These are phyloP conservation scores for Sphaerostilbella broomeana DNA, from an alignment of 2,329 filamentous ascomycete genomes.

Conservation along the genomic window DNA sequence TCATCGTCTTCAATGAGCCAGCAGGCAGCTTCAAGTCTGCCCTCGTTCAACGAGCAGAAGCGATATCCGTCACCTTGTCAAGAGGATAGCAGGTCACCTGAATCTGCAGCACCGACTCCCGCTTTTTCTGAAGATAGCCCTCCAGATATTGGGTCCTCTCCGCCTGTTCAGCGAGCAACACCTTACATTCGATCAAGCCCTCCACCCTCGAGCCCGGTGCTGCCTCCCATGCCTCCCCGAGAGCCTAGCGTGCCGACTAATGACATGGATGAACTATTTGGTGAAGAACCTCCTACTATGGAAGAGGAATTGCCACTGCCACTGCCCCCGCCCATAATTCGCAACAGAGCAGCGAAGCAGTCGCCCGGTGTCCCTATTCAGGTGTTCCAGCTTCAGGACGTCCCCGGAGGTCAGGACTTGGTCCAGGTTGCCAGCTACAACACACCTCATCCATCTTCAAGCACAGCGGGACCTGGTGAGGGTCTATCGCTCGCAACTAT, in stretches of 20 bases:
- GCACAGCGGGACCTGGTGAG: conserved; percentile 16
- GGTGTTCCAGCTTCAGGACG: conserved; percentile 35
- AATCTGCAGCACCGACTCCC: conserved; percentile 47
- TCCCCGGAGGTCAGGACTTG: conserved; percentile 29
- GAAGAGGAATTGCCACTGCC: no score
- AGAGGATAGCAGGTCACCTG: conserved; percentile 49
- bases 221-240: conserved; percentile 56
- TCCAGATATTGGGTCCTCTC: conserved; percentile 81
- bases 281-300: conserved; percentile 47
- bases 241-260: conserved; percentile 86
- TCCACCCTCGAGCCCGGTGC: conserved; percentile 71
- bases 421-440: conserved; percentile 29
- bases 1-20: conserved; percentile 54
- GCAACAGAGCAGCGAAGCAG: conserved; percentile 28
- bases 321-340: conserved; percentile 2
- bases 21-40: conserved; percentile 41
- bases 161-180: conserved; percentile 64
- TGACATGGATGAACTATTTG: conserved; percentile 62
- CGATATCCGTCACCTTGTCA: conserved; percentile 38
- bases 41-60: conserved; percentile 31
- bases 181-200: conserved; percentile 53
- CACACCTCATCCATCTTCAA: conserved; percentile 16
- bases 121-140: conserved; percentile 60
- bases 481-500: conserved; percentile 21
- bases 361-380: conserved; percentile 35